phyloP scores from a whole-genome alignment of 1,284 basidiomycete species.

The Trichosporon coremiiforme region DNA sequence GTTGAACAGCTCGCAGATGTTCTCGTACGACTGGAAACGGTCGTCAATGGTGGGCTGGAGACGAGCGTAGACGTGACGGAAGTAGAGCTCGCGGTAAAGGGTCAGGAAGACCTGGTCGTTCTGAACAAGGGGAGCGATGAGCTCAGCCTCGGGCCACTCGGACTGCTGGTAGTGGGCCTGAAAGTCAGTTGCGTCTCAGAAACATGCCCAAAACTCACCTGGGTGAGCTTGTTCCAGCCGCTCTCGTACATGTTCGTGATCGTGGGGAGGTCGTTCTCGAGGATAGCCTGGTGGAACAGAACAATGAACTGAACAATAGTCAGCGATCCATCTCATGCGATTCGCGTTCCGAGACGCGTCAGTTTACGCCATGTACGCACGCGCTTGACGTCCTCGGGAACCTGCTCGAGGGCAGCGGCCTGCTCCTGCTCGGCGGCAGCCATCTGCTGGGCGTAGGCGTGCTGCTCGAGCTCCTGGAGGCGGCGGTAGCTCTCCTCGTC shows the following conservation, averaged over 20 bases:
- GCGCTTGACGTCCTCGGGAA: conserved; percentile 56
- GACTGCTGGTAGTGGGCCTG: conserved; percentile 92
- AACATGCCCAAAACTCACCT: conserved; percentile 33
- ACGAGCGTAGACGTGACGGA: conserved; percentile 86
- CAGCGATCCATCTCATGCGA: background rate
- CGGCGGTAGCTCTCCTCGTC: conserved; percentile 49
- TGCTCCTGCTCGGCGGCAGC: conserved; percentile 46
- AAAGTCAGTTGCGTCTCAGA: background rate
- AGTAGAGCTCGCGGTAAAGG: conserved; percentile 77
- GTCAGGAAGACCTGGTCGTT: conserved; percentile 94
- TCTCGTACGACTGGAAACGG: conserved; percentile 97
- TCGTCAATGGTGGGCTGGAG: conserved; percentile 94
- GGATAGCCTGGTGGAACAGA: conserved; percentile 77
- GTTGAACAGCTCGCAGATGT: conserved; percentile 98
- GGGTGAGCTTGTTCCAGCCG: conserved; percentile 91
- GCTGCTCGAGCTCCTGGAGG: conserved; percentile 48
- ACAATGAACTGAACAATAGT: conserved; percentile 70
- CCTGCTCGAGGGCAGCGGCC: conserved; percentile 45
- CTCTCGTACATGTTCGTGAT: conserved; percentile 91
- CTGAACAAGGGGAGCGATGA: conserved; percentile 89
- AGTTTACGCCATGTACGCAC: conserved; percentile 35
- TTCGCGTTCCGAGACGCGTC: background rate
- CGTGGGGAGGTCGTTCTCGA: conserved; percentile 81
- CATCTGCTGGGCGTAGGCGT: conserved; percentile 47
- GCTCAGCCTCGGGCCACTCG: conserved; percentile 97